These are phyloP conservation scores for Dryadomyces quercivorus DNA, from an alignment of 2,329 filamentous ascomycete species.

Conservation along the genomic window DNA sequence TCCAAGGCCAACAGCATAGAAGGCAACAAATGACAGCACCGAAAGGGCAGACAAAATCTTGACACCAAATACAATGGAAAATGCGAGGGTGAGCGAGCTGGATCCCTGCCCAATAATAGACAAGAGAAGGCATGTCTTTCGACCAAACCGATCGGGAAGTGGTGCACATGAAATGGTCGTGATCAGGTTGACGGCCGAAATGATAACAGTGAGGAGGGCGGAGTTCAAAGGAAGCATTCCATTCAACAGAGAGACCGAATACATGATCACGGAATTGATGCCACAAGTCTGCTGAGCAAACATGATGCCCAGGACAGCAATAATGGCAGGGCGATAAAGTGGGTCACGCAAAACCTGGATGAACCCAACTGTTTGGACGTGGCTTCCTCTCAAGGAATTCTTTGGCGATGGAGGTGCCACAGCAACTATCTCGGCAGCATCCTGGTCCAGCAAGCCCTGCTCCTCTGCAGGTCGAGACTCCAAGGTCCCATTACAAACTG, in stretches of 20 bases:
- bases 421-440: constrained; percentile 13
- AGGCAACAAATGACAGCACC: constrained; percentile 75
- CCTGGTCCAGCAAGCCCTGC: constrained; percentile 49
- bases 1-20: constrained; percentile 81
- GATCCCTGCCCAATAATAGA: constrained; percentile 77
- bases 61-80: constrained; percentile 63
- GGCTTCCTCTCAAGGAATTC: constrained; percentile 4
- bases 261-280: constrained; percentile 98
- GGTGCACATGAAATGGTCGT: constrained; percentile 74
- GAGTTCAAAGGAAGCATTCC: constrained; percentile 72
- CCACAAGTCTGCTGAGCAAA: constrained; percentile 83
- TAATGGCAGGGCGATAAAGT: constrained; percentile 57
- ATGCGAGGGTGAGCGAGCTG: constrained; percentile 63
- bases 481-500: constrained; percentile 26
- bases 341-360: constrained; percentile 54
- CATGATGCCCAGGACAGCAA: constrained; percentile 85
- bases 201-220: constrained; percentile 71
- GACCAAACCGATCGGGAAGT: constrained; percentile 74
- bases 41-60: constrained; percentile 70
- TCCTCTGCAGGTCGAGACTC: constrained; percentile 42
- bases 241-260: constrained; percentile 80
- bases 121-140: constrained; percentile 71
- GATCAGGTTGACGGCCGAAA: constrained; percentile 76
- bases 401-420: constrained; percentile 11
- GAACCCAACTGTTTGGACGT: constrained; percentile 38